Evolutionary conservation across 2,329 filamentous ascomycete species (phyloP), one percentile per base, ranked within the genome.

Genomic region (Fusarium marasasianum): DNA sequence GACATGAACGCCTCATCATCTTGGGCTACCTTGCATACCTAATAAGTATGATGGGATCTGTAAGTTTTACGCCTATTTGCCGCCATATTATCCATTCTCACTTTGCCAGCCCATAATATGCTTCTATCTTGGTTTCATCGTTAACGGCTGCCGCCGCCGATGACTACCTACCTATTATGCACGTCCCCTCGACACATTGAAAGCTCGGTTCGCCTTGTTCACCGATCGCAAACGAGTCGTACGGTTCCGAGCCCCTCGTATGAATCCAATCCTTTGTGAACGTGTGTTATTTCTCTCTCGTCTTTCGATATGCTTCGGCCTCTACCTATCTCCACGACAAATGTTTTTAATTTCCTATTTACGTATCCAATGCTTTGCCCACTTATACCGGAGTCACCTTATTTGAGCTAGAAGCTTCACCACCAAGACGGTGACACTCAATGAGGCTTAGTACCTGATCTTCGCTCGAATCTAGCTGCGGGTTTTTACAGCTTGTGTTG

Each of bases 401-500:
- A 45, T 64, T 66, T 61, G 58, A 74, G 71, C 71, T 74, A 74
- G 71, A 72, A 74, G 57, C 53, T 61, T 73, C 71, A 72, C 70
- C 53, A 66, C 66, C 57, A 45, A 57, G 50, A 74, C 71, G 57
- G 71, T 56, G 61, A 57, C 71, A 61, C 71, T 57, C 45, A 24
- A 69, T 57, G 59, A 35, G 71, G 71, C 50, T 74, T 74, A 74
- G 71, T 68, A 56, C 50, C 58, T 74, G 71, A 74, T 74, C 71
- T 71, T 74, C 45, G 63, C 71, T 74, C 67, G 45, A 71, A 44
- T 57, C 57, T 64, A 72, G 62, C 71, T 74, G 72, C 72, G 71
- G 71, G 63, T 56, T 71, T 71, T 77, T 73, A 67, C 59, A 66
- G 63, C 66, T 65, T 65, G 63, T 67, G 64, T 77, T 78, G 79